phyloP scores from a whole-genome alignment of 495 filamentous ascomycete genomes.

The Arthonia radiata region DNA sequence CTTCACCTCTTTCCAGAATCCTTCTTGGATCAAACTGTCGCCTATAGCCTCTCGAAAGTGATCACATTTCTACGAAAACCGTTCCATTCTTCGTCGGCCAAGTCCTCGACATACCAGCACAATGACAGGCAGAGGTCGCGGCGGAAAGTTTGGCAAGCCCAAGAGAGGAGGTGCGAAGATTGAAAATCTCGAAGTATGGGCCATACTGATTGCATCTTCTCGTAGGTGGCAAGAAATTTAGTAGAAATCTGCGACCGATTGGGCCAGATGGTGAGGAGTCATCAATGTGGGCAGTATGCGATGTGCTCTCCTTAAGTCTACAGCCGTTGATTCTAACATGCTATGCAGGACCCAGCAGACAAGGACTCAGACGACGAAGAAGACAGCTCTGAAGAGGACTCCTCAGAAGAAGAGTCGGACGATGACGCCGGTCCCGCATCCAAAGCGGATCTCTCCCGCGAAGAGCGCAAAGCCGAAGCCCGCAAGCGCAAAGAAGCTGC shows the following conservation, averaged over 20 bases:
- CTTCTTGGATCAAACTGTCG: too few species aligned
- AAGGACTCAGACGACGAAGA: slow-evolving; percentile 18
- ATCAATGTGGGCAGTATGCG: slow-evolving; percentile 48
- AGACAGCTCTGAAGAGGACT: slow-evolving; percentile 12
- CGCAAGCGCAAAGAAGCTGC: slow-evolving; percentile 85
- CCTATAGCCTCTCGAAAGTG: too few species aligned
- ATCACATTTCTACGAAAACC: too few species aligned
- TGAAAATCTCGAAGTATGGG: not conserved
- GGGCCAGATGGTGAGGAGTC: slow-evolving; percentile 58
- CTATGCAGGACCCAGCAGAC: slow-evolving; percentile 21
- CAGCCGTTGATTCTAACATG: slow-evolving; percentile 1
- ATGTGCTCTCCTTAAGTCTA: slow-evolving; percentile 2
- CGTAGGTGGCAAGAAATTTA: slow-evolving; percentile 86
- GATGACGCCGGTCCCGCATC: slow-evolving; percentile 11
- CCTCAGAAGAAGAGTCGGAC: slow-evolving; percentile 17
- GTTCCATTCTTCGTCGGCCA: too few species aligned
- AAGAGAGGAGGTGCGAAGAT: slow-evolving; percentile 53
- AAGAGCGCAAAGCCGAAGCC: slow-evolving; percentile 65
- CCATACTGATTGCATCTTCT: slow-evolving; percentile 4
- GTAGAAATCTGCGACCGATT: slow-evolving; percentile 60
- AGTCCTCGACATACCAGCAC: too few species aligned
- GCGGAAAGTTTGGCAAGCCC: slow-evolving; percentile 84
- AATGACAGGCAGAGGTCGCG: slow-evolving; percentile 62
- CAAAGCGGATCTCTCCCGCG: slow-evolving; percentile 40
- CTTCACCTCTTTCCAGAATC: too few species aligned